A percentile compares a stretch with the other conserved stretches of the same genome.
These are phyloP conservation scores for Berberis thunbergii DNA, from an alignment of 164 flowering plant genomes.

Conservation along the genomic window DNA sequence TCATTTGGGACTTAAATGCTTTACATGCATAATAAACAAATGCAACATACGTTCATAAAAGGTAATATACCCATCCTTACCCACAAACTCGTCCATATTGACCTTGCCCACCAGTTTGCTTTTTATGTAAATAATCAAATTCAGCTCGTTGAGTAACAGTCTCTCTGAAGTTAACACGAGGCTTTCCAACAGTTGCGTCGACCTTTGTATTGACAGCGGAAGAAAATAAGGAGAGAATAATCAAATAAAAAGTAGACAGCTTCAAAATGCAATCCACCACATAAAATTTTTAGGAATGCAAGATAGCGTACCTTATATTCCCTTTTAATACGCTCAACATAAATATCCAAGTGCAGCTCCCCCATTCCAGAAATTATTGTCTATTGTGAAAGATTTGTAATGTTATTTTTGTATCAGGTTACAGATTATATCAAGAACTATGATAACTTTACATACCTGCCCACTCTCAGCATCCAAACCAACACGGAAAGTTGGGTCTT, in stretches of 20 bases:
- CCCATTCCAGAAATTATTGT: constrained; percentile 99
- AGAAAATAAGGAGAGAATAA: background rate
- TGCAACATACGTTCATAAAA: background rate
- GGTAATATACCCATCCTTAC: constrained; percentile 29
- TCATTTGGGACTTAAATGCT: no score
- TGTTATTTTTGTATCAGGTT: constrained; percentile 2
- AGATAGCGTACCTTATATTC: constrained; percentile 73
- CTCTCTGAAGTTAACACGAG: constrained; percentile 98
- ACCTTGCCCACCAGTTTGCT: constrained; percentile 98
- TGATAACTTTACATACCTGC: constrained; percentile 40
- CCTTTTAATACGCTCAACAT: constrained; percentile 94
- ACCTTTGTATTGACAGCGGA: constrained; percentile 40
- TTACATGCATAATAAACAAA: no score
- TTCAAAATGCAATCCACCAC: background rate
- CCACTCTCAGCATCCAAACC: constrained; percentile 98
- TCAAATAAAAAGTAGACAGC: background rate
- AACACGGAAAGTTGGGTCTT: constrained; percentile 99
- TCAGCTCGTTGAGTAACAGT: constrained; percentile 92
- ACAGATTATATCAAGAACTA: background rate
- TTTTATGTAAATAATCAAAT: constrained; percentile 96
- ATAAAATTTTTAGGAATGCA: background rate
- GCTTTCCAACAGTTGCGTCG: constrained; percentile 95
- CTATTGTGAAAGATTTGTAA: constrained; percentile 26
- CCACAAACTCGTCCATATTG: constrained; percentile 96
- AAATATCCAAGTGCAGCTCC: constrained; percentile 94